These are phyloP conservation scores for Beta macrorhiza DNA, from an alignment of 179 eudicot species.

Conservation along the genomic window DNA sequence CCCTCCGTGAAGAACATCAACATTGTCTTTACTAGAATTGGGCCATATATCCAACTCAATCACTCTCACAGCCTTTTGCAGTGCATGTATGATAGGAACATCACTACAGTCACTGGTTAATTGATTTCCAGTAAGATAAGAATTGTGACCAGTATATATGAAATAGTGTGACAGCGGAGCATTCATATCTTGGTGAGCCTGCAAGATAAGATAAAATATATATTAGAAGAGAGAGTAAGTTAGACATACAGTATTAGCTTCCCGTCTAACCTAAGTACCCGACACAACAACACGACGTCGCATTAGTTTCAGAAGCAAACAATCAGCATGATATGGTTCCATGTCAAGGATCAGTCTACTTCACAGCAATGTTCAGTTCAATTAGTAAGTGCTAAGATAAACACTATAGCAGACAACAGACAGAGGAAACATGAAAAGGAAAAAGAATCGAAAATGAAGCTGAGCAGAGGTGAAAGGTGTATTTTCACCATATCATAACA, in stretches of 20 bases:
- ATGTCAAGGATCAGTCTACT: neutral
- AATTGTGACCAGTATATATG: constrained; percentile 91
- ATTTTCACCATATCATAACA: neutral
- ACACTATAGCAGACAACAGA: neutral
- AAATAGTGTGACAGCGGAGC: constrained; percentile 89
- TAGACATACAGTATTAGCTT: neutral
- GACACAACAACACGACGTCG: neutral
- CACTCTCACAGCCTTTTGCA: constrained; percentile 77
- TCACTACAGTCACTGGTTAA: constrained; percentile 89
- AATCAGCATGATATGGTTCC: neutral
- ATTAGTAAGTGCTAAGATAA: neutral
- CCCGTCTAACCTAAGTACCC: neutral
- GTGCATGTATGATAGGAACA: constrained; percentile 71
- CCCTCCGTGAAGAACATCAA: constrained; percentile 95
- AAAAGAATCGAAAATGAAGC: neutral
- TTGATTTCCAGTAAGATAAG: constrained; percentile 94
- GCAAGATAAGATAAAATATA: constrained; percentile 19
- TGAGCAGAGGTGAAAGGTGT: neutral
- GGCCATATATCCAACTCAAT: constrained; percentile 99
- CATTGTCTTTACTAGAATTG: constrained; percentile 64
- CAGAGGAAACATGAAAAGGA: neutral
- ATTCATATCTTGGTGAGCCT: constrained; percentile 88
- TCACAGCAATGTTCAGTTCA: neutral
- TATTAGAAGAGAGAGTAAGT: neutral
- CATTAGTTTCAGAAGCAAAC: neutral